Percentiles rank a stretch among this genome's conserved stretches.
Conservation (phyloP, 345 rosid genomes). For the Boechera divaricarpa region DNA sequence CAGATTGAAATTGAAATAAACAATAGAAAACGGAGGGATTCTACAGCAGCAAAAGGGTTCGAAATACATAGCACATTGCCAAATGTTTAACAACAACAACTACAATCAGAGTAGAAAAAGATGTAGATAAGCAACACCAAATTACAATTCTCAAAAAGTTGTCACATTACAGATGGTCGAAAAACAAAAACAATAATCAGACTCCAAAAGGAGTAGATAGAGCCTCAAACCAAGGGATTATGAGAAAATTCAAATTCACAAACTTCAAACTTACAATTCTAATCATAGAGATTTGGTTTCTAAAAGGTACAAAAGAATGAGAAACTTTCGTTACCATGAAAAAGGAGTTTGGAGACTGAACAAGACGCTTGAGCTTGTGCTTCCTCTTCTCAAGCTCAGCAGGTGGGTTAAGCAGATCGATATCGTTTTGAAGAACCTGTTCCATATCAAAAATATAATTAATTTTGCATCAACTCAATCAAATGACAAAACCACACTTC, state of each 20-base stretch:
- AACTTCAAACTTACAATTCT: neutral
- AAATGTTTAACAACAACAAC: neutral
- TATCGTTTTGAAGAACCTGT: slow-evolving; percentile 73
- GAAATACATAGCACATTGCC: neutral
- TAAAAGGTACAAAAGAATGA: neutral
- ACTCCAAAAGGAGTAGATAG: neutral
- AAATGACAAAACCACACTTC: neutral
- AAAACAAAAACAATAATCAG: neutral
- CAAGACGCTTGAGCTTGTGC: slow-evolving; percentile 86
- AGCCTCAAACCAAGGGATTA: neutral
- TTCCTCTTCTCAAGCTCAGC: slow-evolving; percentile 81
- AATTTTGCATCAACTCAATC: neutral
- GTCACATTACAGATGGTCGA: neutral
- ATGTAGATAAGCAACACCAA: neutral
- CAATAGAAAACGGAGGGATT: neutral
- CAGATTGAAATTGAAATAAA: neutral
- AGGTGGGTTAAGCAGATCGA: slow-evolving; percentile 76
- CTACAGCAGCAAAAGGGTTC: no score
- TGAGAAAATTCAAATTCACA: neutral
- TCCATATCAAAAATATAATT: neutral
- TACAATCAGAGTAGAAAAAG: neutral
- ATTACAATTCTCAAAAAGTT: neutral
- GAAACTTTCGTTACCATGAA: slow-evolving; percentile 57
- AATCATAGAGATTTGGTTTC: neutral
- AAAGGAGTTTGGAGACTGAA: slow-evolving; percentile 73